Evolutionary conservation across 495 filamentous ascomycete species (phyloP), one percentile per base, ranked within the genome.

Genomic region (Aeminium ludgeri): DNA sequence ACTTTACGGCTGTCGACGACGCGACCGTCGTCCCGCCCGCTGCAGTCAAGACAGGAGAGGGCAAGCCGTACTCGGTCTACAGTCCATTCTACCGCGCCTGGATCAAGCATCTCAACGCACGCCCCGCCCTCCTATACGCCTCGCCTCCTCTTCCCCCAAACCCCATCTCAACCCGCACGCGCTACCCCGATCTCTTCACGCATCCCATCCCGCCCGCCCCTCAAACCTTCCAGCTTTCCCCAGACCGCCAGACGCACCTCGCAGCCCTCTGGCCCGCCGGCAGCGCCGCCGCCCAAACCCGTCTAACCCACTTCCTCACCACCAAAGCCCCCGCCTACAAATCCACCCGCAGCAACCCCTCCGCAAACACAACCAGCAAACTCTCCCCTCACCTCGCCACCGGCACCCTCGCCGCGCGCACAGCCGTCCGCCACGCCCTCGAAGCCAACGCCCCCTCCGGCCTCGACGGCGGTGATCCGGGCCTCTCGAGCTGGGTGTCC

Each of bases 51-150:
- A 78, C 65, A 7, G 71, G 76, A 7, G 64, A 61, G 5, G 80
- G 83, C 7, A 79, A 70, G 16, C 84, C 86, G 56, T 95, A 91
- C 54, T 69, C 80, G 0, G 80, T 93, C 1, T 93, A 87, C 46
- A 75, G 61, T 1, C 86, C 85, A 0, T 94, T 83, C 84, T 86
- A 69, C 53, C 61, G 75, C 12, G 52, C 79, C 0, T 95, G 86
- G 86, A 51, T 83, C 16, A 64, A 68, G 5, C 73, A 83, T 45
- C 44, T 91, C 10, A 73, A 86, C 35, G 59, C 67, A 11, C 73
- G 89, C 49, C 70, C 69, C 0, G 68, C 79, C 8, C 59, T 79
- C 1, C 60, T 95, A 0, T 63, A 74, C 29, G 49, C 70, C 0
- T 71, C 66, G 6, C 72, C 74, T 1, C 55, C 65, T 1, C 84